These are phyloP conservation scores for Lipomyces mesembrius DNA, from an alignment of 805 yeast genomes.

Conservation along the genomic window DNA sequence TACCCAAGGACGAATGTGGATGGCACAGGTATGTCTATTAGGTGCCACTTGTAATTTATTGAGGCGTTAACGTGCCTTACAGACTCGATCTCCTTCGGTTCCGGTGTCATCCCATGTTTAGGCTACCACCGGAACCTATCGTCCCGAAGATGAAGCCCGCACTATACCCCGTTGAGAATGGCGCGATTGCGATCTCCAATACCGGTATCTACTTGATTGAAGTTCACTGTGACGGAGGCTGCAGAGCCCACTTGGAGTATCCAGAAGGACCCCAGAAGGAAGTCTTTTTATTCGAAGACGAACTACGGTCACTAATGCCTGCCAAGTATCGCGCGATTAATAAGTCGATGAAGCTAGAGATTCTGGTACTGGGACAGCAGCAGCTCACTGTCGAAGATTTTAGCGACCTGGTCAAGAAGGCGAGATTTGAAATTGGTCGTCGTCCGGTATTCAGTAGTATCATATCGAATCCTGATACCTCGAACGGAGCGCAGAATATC, in stretches of 20 bases:
- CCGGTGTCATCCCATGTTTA: constrained; percentile 78
- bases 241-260: constrained; percentile 64
- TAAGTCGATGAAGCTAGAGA: constrained; percentile 55
- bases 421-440: constrained; percentile 11
- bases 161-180: constrained; percentile 54
- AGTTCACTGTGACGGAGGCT: constrained; percentile 59
- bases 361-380: constrained; percentile 66
- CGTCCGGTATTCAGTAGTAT: constrained; percentile 34
- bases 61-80: neutral
- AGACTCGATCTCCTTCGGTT: constrained; percentile 73
- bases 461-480: neutral
- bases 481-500: constrained; percentile 1
- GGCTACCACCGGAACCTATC: constrained; percentile 63
- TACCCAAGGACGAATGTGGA: constrained; percentile 69
- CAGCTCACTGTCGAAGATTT: constrained; percentile 59
- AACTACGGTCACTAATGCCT: constrained; percentile 51
- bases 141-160: constrained; percentile 51
- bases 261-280: constrained; percentile 64
- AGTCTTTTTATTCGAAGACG: constrained; percentile 55
- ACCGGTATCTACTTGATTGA: constrained; percentile 80
- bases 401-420: constrained; percentile 39
- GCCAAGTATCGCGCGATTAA: constrained; percentile 42
- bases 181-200: constrained; percentile 56
- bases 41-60: neutral
- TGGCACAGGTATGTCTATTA: constrained; percentile 66